Evolutionary conservation across 768 basidiomycete species (phyloP).

Genomic region (Stropharia rugosoannulata): DNA sequence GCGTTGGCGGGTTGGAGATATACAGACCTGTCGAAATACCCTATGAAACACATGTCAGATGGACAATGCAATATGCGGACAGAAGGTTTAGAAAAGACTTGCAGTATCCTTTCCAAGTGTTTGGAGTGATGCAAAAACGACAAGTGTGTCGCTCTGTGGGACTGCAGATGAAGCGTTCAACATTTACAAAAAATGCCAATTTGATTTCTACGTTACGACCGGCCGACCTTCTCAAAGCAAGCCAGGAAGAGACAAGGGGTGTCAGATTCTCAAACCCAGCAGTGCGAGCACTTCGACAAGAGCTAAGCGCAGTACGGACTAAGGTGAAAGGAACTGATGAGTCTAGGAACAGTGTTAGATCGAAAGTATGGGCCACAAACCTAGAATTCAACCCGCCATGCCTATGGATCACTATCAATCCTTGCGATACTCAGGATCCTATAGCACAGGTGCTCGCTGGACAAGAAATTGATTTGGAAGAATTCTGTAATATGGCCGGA

Average conservation of each 20-base stretch:
- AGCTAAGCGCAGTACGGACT: slow-evolving; percentile 22
- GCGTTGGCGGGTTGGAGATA: slow-evolving; percentile 4
- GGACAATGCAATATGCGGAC: slow-evolving; percentile 31
- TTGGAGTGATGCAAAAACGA: slow-evolving; percentile 31
- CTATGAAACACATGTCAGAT: slow-evolving; percentile 18
- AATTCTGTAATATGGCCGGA: slow-evolving; percentile 20
- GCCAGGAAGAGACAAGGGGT: not conserved
- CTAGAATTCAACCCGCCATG: slow-evolving; percentile 27
- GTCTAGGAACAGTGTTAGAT: slow-evolving; percentile 16
- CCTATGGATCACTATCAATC: slow-evolving; percentile 46
- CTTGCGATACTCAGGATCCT: slow-evolving; percentile 38
- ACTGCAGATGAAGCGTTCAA: slow-evolving; percentile 3
- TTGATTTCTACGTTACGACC: not conserved
- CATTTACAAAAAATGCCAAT: not conserved
- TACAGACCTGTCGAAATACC: slow-evolving; percentile 8
- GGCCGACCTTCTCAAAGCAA: not conserved
- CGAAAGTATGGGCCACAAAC: slow-evolving; percentile 36
- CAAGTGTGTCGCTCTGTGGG: slow-evolving; percentile 14
- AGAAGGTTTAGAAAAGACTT: slow-evolving; percentile 30
- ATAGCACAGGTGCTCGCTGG: slow-evolving; percentile 44
- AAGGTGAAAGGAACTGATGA: slow-evolving; percentile 34
- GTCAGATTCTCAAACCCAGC: slow-evolving; percentile 9
- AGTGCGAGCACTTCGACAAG: slow-evolving; percentile 20
- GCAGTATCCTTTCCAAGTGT: slow-evolving; percentile 20
- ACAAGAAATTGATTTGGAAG: slow-evolving; percentile 39